Base-by-base conservation (phyloP, 805 yeast genomes). In the Ogataea pignaliae region DNA sequence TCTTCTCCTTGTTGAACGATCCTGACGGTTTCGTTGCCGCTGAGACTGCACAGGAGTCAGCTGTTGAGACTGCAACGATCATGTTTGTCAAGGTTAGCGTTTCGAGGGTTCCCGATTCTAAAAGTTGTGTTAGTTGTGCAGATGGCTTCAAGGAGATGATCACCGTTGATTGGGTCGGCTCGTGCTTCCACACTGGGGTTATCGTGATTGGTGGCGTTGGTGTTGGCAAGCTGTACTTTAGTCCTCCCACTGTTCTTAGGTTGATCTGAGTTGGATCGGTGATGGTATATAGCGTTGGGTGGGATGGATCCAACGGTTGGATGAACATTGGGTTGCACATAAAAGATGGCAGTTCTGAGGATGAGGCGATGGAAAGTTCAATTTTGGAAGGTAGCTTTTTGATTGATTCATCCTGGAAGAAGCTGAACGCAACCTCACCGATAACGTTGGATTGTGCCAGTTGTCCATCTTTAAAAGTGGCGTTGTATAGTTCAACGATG, bases 1-100 rank as follows among this genome's bases (percentile, higher is more conserved):
- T 83, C 59, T 80, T 82, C 41, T 89, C 97, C 57, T 79, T 84
- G 65, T 84, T 88, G 72, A 89, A 91, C 1, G 95, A 79, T 45
- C 97, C 98, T 44, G 85, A 82, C 5, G 99, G 99, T 61, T 86
- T 88, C 3, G 96, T 85, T 48, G 89, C 81, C 1, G 97, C 97
- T 16, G 83, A 72, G 1, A 81, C 68, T 3, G 84, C 75, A 14
- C 78, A 74, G 10, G 85, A 83, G 32, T 83, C 85, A 14, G 73
- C 69, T 42, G 84, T 69, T 3, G 85, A 74, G 5, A 81, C 87
- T 8, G 83, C 73, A 7, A 85, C 72, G 33, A 76, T 70, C 41
- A 85, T 65, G 53, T 84, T 80, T n/a, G 81, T 69, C 37, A 87
- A 72, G 47, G 59, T 62, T 12, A 78, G 60, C 14, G 65, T 57